A percentile compares a stretch with the other conserved stretches of the same genome.
These are phyloP conservation scores for Pholiota microspora DNA, from an alignment of 768 basidiomycete species.

Conservation along the genomic window DNA sequence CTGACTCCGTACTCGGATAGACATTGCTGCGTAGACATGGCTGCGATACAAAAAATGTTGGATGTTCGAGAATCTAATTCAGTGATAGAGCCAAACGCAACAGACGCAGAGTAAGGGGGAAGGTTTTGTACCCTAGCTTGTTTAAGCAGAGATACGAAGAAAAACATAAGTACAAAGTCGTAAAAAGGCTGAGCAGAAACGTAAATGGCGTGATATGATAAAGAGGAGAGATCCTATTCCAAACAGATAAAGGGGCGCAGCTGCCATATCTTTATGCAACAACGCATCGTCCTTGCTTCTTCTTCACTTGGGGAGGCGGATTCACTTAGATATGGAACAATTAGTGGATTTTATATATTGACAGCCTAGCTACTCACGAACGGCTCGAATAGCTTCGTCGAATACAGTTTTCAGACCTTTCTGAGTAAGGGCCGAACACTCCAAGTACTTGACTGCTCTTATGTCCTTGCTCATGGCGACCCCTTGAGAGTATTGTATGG, in stretches of 20 bases:
- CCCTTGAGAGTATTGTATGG: constrained; percentile 90
- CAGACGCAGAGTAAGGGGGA: constrained; percentile 9
- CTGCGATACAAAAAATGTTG: constrained; percentile 6
- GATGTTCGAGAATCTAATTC: constrained; percentile 19
- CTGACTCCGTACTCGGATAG: neutral
- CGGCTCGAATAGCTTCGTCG: constrained; percentile 97
- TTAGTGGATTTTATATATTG: too few species aligned
- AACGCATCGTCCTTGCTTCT: constrained; percentile 58
- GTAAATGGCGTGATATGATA: constrained; percentile 53
- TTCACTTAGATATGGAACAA: constrained; percentile 51
- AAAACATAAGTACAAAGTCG: constrained; percentile 52
- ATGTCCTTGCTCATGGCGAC: constrained; percentile 92
- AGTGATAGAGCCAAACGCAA: constrained; percentile 11
- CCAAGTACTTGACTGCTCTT: constrained; percentile 92
- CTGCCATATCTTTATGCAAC: constrained; percentile 53
- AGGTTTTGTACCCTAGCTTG: constrained; percentile 19
- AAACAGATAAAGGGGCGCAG: constrained; percentile 15
- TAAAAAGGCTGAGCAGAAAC: constrained; percentile 58
- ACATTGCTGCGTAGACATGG: neutral
- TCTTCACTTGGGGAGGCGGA: constrained; percentile 64
- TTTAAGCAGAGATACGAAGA: constrained; percentile 22
- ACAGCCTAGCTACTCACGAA: too few species aligned
- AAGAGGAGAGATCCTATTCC: constrained; percentile 23
- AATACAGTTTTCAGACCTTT: constrained; percentile 99
- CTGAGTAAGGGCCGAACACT: constrained; percentile 96